Evolutionary conservation across 345 rosid species (phyloP).

Genomic region (Bretschneidera sinensis): DNA sequence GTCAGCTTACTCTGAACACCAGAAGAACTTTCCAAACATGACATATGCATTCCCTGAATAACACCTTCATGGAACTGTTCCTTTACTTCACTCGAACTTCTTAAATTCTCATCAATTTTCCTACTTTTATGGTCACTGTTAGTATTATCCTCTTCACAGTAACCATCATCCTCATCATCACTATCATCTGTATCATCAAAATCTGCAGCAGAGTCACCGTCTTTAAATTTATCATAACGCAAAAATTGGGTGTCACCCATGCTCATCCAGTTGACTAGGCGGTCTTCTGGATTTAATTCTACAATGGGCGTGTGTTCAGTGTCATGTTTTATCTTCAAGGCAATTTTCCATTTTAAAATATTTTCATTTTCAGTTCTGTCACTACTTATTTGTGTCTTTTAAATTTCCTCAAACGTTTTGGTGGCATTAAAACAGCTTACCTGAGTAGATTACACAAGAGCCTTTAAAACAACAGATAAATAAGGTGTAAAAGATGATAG

Average conservation of each 20-base stretch:
- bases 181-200: constrained; percentile 30
- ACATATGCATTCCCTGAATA: constrained; percentile 2
- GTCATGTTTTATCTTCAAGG: constrained; percentile 15
- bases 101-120: constrained; percentile 13
- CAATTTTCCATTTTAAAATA: constrained; percentile 10
- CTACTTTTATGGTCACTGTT: constrained; percentile 11
- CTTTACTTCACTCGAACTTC: neutral
- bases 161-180: constrained; percentile 28
- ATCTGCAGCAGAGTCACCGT: constrained; percentile 21
- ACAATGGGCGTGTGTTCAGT: neutral
- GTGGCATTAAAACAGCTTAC: constrained; percentile 15
- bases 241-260: constrained; percentile 27
- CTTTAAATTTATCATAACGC: constrained; percentile 23
- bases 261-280: constrained; percentile 45
- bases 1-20: constrained; percentile 1
- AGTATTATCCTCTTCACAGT: constrained; percentile 21
- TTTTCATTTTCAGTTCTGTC: constrained; percentile 19
- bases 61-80: constrained; percentile 10
- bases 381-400: constrained; percentile 29
- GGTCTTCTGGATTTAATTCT: constrained; percentile 15
- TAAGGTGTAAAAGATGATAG: no score
- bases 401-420: constrained; percentile 26
- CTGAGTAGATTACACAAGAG: constrained; percentile 21
- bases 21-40: constrained; percentile 14
- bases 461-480: no score